phyloP scores from a whole-genome alignment of 202 grass and related monocot species.

The Alloteropsis angusta region DNA sequence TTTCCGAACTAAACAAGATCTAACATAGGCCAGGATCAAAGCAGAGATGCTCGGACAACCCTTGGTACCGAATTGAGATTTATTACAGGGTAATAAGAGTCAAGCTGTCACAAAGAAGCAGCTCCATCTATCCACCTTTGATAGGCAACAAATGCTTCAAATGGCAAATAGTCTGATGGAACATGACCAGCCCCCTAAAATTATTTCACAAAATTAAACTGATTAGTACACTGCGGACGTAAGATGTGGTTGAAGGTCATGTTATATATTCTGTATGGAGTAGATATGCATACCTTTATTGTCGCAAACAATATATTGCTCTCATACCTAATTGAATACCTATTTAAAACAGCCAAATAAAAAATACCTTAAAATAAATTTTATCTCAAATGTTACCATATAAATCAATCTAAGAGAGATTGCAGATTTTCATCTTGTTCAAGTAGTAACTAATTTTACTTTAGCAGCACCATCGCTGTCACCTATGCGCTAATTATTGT shows the following conservation, averaged over 20 bases:
- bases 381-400: neutral
- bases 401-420: neutral
- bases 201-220: neutral
- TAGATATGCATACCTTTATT: constrained; percentile 34
- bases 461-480: neutral
- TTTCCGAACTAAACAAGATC: no score
- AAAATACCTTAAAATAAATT: neutral
- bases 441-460: neutral
- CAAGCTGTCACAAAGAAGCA: constrained; percentile 16
- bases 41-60: neutral
- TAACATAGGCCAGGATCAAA: neutral
- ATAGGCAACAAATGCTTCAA: constrained; percentile 43
- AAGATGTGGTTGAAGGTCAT: neutral
- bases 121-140: constrained; percentile 50
- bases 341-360: constrained; percentile 3
- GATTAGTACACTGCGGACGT: neutral
- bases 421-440: neutral
- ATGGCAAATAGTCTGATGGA: constrained; percentile 53
- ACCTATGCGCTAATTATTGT: neutral
- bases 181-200: constrained; percentile 51
- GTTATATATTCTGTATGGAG: neutral
- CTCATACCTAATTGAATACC: constrained; percentile 46
- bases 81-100: neutral
- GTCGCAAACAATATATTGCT: constrained; percentile 60
- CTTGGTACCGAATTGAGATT: neutral